Evolutionary conservation across 352 stramenopile species (phyloP), one percentile per base, ranked within the genome.

Genomic region (Pythium chondricola): DNA sequence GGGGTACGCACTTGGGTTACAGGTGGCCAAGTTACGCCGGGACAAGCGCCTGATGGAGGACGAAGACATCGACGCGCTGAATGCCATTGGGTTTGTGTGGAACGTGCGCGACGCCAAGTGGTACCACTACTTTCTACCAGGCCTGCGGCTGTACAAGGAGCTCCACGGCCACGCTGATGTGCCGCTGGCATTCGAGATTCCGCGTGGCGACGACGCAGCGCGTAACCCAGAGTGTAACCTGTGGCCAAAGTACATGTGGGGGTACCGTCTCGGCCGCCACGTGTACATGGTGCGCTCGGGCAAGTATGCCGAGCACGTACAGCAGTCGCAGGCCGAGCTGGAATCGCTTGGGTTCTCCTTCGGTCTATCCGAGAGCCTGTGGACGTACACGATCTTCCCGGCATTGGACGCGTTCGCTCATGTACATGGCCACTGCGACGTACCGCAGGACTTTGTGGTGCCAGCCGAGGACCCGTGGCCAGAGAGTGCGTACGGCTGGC

Each of bases 71-170:
- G 63, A 83, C 0, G 66, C 83, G 27, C 69, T 98, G n/a, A 80
- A 97, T 48, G 62, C 63, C 7, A 58, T 98, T 6, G 91, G 87
- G 4, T 98, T 98, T 65, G 71, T 96, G 18, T 98, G 93, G 91
- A 80, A 78, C 39, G 78, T 88, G 43, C 40, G 78, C 61, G 69
- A 88, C 48, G 65, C 77, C 65, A 83, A 90, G 63, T 69, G 71
- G 85, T 56, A 83, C 27, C 47, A 71, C 44, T 81, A 83, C 33
- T 88, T 87, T 27, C 31, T 92, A 11, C 81, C 81, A 0, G 75
- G 75, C 0, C 46, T 92, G 21, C 56, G 63, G 5, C 43, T 65
- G 18, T 92, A 72, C 47, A 71, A 69, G 25, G 68, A 79, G 52
- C n/a, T 89, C 24, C 27, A 85, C 38, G 75, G 75, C 5, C 70